Evolutionary conservation across 225 moss, liverwort and hornwort species (phyloP).

Genomic region (Asterella californica): DNA sequence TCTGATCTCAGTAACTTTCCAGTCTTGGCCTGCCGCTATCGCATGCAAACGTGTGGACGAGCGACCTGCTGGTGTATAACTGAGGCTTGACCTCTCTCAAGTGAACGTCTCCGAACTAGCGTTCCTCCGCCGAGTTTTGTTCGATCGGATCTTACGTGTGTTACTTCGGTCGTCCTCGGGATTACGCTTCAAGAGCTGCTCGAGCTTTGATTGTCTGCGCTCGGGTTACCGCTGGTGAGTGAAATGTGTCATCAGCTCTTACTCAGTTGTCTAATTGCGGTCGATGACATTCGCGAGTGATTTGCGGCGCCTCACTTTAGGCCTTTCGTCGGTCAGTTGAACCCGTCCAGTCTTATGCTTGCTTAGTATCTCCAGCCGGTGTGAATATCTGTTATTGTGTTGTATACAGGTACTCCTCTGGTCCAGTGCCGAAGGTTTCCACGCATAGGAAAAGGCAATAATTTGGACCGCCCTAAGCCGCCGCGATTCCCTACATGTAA

Average conservation of each 20-base stretch:
- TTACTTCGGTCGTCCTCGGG: neutral
- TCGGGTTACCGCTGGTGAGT: neutral
- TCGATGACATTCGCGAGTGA: neutral
- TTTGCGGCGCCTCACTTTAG: neutral
- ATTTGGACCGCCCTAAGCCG: neutral
- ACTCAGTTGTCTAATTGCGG: neutral
- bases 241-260: neutral
- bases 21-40: neutral
- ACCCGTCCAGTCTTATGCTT: neutral
- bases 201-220: neutral
- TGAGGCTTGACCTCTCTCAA: neutral
- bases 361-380: neutral
- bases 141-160: neutral
- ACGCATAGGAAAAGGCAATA: neutral
- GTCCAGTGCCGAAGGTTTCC: too few species aligned
- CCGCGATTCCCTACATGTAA: neutral
- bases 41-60: neutral
- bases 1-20: neutral
- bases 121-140: neutral
- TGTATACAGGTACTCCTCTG: neutral
- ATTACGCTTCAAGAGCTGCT: neutral
- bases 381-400: neutral
- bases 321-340: neutral
- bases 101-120: neutral
- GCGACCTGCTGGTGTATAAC: neutral